Conservation (phyloP, 2,329 filamentous ascomycete species). For the Clathrospora elynae region DNA sequence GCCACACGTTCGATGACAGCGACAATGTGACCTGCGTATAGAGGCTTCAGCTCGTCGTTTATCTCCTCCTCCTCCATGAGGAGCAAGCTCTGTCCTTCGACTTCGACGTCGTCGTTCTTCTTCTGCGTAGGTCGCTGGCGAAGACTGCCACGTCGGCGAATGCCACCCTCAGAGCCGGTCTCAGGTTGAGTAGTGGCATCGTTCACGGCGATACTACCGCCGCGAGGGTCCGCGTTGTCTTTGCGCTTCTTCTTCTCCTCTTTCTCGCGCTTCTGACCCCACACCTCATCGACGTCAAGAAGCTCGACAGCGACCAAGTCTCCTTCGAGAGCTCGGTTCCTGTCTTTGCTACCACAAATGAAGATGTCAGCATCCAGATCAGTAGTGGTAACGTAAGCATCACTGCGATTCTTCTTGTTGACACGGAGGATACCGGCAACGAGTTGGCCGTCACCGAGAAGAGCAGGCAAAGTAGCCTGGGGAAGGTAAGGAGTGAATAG, state of each 20-base stretch:
- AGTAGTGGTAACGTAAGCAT: conserved; percentile 93
- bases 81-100: conserved; percentile 94
- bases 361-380: conserved; percentile 98
- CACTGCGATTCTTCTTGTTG: conserved; percentile 99
- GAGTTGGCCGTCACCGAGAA: conserved; percentile 88
- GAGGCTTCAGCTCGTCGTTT: conserved; percentile 95
- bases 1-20: conserved; percentile 96
- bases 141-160: conserved; percentile 91
- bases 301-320: conserved; percentile 95
- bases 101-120: conserved; percentile 99
- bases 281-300: conserved; percentile 96
- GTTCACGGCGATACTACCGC: conserved; percentile 73
- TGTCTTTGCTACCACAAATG: conserved; percentile 98
- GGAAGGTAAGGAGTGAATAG: conserved; percentile 97
- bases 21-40: conserved; percentile 96
- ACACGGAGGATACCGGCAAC: conserved; percentile 96
- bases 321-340: conserved; percentile 94
- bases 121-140: conserved; percentile 97
- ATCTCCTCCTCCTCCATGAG: conserved; percentile 99
- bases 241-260: conserved; percentile 99
- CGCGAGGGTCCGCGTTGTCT: conserved; percentile 92
- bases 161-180: conserved; percentile 75
- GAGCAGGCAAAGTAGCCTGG: conserved; percentile 87
- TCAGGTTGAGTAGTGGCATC: conserved; percentile 62
- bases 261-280: conserved; percentile 98